A percentile compares a stretch with the other conserved stretches of the same genome.
These are phyloP conservation scores for Septoria linicola DNA, from an alignment of 2,329 filamentous ascomycete genomes.

Conservation along the genomic window DNA sequence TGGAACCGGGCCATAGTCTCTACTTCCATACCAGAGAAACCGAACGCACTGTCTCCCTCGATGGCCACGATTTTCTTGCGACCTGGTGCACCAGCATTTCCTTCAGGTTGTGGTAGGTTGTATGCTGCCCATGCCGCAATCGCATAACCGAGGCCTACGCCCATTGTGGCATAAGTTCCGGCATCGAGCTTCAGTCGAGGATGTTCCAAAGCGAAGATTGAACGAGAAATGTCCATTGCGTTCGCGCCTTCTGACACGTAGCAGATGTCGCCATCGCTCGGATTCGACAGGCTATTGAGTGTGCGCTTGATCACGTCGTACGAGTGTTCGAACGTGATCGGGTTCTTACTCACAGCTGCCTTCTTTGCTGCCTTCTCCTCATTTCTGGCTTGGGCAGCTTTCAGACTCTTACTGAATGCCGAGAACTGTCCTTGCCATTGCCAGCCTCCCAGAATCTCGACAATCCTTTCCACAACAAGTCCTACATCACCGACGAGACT, in stretches of 20 bases:
- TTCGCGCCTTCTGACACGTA: constrained; percentile 61
- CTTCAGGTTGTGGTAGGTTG: constrained; percentile 46
- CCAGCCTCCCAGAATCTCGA: constrained; percentile 46
- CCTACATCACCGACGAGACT: constrained; percentile 55
- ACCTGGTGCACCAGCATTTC: constrained; percentile 28
- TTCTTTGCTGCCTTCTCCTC: constrained; percentile 47
- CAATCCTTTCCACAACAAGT: constrained; percentile 50
- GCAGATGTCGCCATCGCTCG: constrained; percentile 50
- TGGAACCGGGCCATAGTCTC: constrained; percentile 57
- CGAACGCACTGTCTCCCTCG: constrained; percentile 58
- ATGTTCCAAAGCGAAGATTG: constrained; percentile 54
- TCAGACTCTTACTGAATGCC: constrained; percentile 39
- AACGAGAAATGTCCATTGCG: constrained; percentile 61
- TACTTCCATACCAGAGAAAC: constrained; percentile 56
- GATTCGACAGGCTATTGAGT: constrained; percentile 48
- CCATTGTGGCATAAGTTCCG: constrained; percentile 61
- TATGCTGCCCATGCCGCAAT: constrained; percentile 58
- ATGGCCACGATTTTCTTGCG: constrained; percentile 56
- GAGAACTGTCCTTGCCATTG: constrained; percentile 42
- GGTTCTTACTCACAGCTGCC: constrained; percentile 42
- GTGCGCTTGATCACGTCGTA: constrained; percentile 55
- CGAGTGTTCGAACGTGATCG: constrained; percentile 52
- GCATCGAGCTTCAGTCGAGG: constrained; percentile 58
- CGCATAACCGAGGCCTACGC: constrained; percentile 57
- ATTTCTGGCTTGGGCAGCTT: constrained; percentile 47